Base-by-base conservation (phyloP, 768 basidiomycete genomes). In the Cystofilobasidium capitatum region DNA sequence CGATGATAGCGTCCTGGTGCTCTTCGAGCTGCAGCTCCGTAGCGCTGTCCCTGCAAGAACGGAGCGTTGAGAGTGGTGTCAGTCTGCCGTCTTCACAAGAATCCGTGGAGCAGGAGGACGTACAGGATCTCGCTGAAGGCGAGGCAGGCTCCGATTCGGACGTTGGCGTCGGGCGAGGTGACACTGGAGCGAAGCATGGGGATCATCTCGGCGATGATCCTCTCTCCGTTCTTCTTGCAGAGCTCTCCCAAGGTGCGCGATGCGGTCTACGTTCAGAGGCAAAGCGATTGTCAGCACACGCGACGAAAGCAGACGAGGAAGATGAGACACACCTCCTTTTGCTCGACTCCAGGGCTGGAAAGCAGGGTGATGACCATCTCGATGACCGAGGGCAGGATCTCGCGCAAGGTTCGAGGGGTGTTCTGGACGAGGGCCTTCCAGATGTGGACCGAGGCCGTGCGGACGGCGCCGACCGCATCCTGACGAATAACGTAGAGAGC, bases 351-450 rank as follows among this genome's bases (percentile, higher is more conserved):
- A 51, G 85, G 81, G 65, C 85, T 84, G 29, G 91, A 88, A 54
- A 96, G 83, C 20, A 96, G 74, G 13, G 76, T 79, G 66, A 81
- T 79, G 64, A 98, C 80, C 69, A 92, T 82, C 49, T 80, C 79
- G 51, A 94, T 81, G 71, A 99, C 83, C 65, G 91, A 85, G 2
- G 89, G 86, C 49, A 99, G 81, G 69, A 98, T 88, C 76, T 98
- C 94, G 69, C 92, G 86, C 24, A 76, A 87, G 71, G 91, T 94
- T 54, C 87, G 82, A 7, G 91, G 92, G 0, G 91, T 94, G 73
- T 94, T 98, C 76, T 91, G 84, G 13, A 99, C 93, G 70, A 98
- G 81, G 5, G 91, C 94, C 78, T 98, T 98, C 96, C 96, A 99
- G 71, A 98, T 96, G 66, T 91, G 91, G 54, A 94, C 84, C 0